These are phyloP conservation scores for Syncephalastrum contaminatum DNA, from an alignment of 371 early-diverging fungal genomes.

Conservation along the genomic window DNA sequence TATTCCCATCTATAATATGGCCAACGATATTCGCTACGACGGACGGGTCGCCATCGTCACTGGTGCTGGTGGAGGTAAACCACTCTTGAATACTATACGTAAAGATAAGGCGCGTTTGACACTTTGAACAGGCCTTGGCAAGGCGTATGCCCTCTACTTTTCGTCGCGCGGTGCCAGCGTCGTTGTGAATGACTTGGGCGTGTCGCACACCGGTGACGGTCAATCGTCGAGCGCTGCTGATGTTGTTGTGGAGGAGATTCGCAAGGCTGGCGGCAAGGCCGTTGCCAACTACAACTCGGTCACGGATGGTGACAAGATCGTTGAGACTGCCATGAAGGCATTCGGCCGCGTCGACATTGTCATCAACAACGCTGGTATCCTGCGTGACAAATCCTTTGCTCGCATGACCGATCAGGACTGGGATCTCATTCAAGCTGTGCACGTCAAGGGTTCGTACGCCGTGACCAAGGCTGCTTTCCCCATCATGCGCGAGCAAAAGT, in stretches of 20 bases:
- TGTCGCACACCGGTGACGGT: constrained; percentile 79
- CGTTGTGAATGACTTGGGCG: constrained; percentile 94
- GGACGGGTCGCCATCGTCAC: constrained; percentile 93
- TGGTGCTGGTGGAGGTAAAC: constrained; percentile 94
- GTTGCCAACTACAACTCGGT: constrained; percentile 98
- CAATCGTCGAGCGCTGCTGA: constrained; percentile 83
- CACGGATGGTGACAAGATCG: constrained; percentile 94
- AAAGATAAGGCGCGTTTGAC: constrained; percentile 1
- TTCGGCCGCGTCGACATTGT: constrained; percentile 95
- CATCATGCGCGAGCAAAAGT: constrained; percentile 93
- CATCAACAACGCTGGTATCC: constrained; percentile 97
- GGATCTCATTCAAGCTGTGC: constrained; percentile 92
- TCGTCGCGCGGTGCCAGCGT: constrained; percentile 87
- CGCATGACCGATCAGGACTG: constrained; percentile 96
- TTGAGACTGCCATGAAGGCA: constrained; percentile 93
- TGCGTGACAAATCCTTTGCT: constrained; percentile 94
- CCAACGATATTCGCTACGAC: constrained; percentile 73
- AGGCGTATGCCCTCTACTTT: constrained; percentile 91
- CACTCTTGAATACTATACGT: neutral
- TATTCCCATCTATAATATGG: constrained; percentile 22
- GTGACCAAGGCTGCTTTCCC: constrained; percentile 97
- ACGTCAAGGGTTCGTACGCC: constrained; percentile 93
- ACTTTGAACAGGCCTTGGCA: constrained; percentile 67
- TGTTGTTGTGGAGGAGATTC: constrained; percentile 94
- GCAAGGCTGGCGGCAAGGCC: constrained; percentile 87